Conservation (phyloP, 164 flowering plant species). For the Umbellularia californica region DNA sequence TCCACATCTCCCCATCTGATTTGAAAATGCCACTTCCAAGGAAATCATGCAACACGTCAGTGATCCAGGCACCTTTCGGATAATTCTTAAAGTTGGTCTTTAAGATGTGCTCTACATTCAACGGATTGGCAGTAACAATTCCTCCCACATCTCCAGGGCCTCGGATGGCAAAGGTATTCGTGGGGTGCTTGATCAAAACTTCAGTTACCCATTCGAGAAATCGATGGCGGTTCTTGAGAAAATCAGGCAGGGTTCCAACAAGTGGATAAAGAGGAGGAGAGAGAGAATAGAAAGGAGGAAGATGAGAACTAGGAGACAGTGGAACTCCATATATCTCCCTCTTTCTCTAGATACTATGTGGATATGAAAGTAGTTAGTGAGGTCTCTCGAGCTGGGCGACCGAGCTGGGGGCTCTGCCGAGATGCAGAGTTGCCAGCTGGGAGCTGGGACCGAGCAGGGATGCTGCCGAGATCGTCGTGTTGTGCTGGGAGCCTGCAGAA, state of each 20-base stretch:
- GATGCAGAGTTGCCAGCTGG: too few species aligned
- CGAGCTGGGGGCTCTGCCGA: too few species aligned
- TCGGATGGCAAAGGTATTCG: not conserved
- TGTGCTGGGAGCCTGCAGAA: too few species aligned
- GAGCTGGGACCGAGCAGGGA: too few species aligned
- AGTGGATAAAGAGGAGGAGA: conserved; percentile 19
- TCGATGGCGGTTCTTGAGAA: conserved; percentile 9
- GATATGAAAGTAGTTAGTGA: too few species aligned
- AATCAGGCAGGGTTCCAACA: conserved; percentile 4
- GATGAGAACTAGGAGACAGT: conserved; percentile 13
- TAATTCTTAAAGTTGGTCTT: conserved; percentile 6
- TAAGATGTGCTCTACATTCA: conserved; percentile 7
- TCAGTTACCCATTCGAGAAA: conserved; percentile 11
- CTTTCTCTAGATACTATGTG: too few species aligned
- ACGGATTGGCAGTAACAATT: conserved; percentile 1
- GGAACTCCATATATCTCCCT: not conserved
- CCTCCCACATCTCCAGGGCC: not conserved
- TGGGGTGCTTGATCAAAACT: not conserved
- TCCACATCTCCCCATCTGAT: conserved; percentile 12
- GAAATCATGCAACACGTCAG: not conserved
- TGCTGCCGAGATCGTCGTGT: too few species aligned
- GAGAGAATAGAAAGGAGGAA: conserved; percentile 16
- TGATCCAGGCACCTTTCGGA: conserved; percentile 5
- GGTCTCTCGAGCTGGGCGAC: too few species aligned
- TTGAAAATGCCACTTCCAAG: conserved; percentile 11